phyloP scores from a whole-genome alignment of 1,284 basidiomycete species.

The Leccinum fallax region DNA sequence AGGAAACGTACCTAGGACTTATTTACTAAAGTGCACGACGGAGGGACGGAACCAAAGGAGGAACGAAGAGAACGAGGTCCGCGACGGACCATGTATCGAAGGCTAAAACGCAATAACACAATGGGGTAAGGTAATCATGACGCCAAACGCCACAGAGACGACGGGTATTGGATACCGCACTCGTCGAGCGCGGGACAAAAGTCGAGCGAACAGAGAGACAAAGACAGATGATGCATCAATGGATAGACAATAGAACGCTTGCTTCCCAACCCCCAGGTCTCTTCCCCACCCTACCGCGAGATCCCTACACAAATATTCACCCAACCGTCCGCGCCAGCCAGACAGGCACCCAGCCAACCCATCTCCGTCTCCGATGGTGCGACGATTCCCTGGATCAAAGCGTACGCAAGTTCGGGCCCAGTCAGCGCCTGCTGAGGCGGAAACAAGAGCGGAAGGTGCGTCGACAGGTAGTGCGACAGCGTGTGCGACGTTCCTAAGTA shows the following conservation, averaged over 20 bases:
- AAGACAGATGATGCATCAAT: background rate
- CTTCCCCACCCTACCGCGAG: constrained; percentile 24
- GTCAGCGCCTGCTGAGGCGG: constrained; percentile 39
- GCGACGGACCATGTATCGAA: background rate
- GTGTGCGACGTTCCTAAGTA: constrained; percentile 60
- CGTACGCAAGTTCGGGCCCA: constrained; percentile 56
- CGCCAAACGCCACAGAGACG: background rate
- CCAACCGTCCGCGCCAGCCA: constrained; percentile 95
- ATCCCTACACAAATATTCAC: constrained; percentile 83
- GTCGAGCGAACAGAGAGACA: background rate
- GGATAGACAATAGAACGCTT: background rate
- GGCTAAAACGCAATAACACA: constrained; percentile 1
- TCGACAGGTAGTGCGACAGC: constrained; percentile 59
- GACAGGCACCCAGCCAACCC: constrained; percentile 89
- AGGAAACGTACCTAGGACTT: background rate
- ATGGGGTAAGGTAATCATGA: background rate
- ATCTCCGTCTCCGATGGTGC: constrained; percentile 87
- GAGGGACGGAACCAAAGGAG: background rate
- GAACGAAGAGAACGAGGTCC: background rate
- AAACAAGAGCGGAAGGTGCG: constrained; percentile 69
- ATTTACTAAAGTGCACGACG: background rate
- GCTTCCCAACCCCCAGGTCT: background rate
- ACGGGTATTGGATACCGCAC: background rate
- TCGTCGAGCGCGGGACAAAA: background rate
- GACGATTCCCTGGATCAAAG: constrained; percentile 86